Evolutionary conservation across 768 basidiomycete genomes (phyloP).

Genomic region (Neoboletus brunneissimus): DNA sequence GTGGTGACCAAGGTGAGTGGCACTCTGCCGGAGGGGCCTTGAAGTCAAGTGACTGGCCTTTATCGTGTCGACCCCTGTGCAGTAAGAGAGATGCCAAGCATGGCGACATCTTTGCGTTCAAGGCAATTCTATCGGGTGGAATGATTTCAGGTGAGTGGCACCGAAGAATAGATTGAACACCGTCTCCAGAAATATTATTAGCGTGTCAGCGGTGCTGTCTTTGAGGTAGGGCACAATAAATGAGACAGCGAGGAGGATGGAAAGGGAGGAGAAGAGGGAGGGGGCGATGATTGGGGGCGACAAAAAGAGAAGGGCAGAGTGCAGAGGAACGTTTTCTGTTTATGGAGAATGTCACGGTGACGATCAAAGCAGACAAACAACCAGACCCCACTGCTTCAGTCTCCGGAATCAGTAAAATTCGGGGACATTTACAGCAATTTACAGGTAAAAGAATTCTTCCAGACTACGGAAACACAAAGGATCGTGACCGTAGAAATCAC

Average conservation of each 20-base stretch:
- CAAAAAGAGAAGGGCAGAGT: not conserved
- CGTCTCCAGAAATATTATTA: not conserved
- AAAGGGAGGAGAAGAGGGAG: not conserved
- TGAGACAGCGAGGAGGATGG: not conserved
- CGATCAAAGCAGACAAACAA: conserved; percentile 17
- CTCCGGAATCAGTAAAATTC: not conserved
- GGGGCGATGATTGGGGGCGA: not conserved
- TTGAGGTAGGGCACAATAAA: not conserved
- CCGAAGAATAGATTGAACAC: not conserved
- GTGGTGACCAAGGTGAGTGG: not conserved
- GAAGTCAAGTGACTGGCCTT: not conserved
- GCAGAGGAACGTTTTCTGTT: conserved; percentile 7
- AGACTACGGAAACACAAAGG: not conserved
- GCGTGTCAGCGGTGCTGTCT: not conserved
- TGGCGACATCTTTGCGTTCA: not conserved
- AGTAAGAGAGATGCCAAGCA: not conserved
- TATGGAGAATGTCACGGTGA: conserved; percentile 8
- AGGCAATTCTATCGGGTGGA: not conserved
- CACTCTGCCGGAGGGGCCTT: not conserved
- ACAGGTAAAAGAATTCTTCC: not conserved
- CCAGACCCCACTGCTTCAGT: not conserved
- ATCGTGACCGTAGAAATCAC: not conserved
- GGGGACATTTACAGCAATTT: not conserved
- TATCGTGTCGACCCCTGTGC: not conserved
- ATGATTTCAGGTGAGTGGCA: conserved; percentile 8